Base-by-base conservation (phyloP, 2,329 filamentous ascomycete species). In the Colletotrichum sojae region DNA sequence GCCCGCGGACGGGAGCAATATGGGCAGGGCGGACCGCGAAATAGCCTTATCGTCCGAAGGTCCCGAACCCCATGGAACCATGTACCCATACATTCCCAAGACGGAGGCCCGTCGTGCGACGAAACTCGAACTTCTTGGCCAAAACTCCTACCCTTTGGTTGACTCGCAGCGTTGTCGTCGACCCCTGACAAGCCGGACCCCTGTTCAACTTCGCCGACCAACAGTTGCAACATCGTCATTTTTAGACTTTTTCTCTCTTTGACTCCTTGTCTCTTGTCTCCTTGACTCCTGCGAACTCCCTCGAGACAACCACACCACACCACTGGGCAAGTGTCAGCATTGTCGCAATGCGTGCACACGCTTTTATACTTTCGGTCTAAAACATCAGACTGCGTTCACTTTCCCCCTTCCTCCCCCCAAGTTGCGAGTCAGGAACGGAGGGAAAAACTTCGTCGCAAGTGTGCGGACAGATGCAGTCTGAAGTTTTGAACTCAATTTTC, bases 91-190 rank as follows among this genome's bases (percentile, higher is more conserved):
- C 40, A 27, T 10, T 53, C 10, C 46, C 40, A 55, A 67, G 56
- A 69, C 63, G 52, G 48, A 15, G 20, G 16, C 56, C 25, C 53
- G 31, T 57, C 52, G 18, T 57, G 31, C 20, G 39, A 36, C 57
- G 67, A 70, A 67, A 70, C 67, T 62, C 52, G 43, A 70, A 62
- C 25, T 20, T 54, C 63, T 67, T 67, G 57, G 61, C 54, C 40
- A 51, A 68, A 59, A 68, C 60, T 49, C 15, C 22, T 25, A 3
- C 52, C 43, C 10, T 36, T 2, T 31, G 13, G 53, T 51, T 57
- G 56, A 61, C 63, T 69, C 56, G 52, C 45, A 22, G 15, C 43
- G 20, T 48, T 20, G 55, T 36, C 43, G 20, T 54, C 3, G 10
- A 12, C 54, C 61, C 66, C 40, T 57, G 61, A 49, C 46, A 48